These are phyloP conservation scores for Panicum virgatum DNA, from an alignment of 202 grass and related monocot species.

Conservation along the genomic window DNA sequence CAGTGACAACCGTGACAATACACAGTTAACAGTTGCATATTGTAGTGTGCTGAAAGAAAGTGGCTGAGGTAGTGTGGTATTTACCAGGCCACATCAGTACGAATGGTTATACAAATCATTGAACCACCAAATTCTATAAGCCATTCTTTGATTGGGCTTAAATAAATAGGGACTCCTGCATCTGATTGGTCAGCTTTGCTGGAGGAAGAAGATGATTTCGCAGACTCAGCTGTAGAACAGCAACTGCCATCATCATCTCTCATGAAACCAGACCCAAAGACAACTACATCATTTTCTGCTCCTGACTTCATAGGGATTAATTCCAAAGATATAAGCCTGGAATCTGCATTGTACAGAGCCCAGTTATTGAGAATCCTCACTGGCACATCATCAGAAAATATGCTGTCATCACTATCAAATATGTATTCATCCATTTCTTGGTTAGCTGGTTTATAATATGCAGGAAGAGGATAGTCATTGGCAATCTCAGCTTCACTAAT, in stretches of 20 bases:
- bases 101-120: constrained; percentile 92
- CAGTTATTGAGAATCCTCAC: constrained; percentile 90
- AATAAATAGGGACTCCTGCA: constrained; percentile 80
- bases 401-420: constrained; percentile 69
- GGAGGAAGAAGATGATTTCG: constrained; percentile 50
- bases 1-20: constrained; percentile 15
- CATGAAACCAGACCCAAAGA: constrained; percentile 97
- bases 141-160: constrained; percentile 98
- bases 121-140: constrained; percentile 94
- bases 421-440: constrained; percentile 99
- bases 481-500: constrained; percentile 98
- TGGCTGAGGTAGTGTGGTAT: constrained; percentile 13
- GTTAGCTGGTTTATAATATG: constrained; percentile 83
- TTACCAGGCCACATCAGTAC: constrained; percentile 96
- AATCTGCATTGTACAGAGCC: constrained; percentile 96
- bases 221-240: constrained; percentile 60
- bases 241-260: constrained; percentile 95
- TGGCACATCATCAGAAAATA: constrained; percentile 80
- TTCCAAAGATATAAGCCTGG: constrained; percentile 90
- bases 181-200: constrained; percentile 51
- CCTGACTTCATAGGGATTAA: constrained; percentile 93
- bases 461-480: constrained; percentile 94
- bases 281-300: constrained; percentile 87
- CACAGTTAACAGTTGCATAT: not conserved
- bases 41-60: not conserved